Percentiles rank a stretch among this genome's conserved stretches.
phyloP scores from a whole-genome alignment of 2,329 filamentous ascomycete species.

The Ilyonectria sp. region DNA sequence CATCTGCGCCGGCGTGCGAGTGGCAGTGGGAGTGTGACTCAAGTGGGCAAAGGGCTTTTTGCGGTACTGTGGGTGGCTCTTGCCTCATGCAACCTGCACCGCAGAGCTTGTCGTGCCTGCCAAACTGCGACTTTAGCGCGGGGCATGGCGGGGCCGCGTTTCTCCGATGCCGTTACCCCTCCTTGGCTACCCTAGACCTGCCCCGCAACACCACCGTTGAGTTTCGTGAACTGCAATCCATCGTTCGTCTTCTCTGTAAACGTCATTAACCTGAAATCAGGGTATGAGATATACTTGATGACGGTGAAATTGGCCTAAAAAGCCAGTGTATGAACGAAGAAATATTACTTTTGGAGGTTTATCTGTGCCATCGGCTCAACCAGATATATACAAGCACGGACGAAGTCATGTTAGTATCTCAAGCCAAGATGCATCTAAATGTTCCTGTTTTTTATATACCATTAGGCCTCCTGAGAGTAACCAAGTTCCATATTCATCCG shows the following conservation, averaged over 20 bases:
- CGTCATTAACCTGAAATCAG: neutral
- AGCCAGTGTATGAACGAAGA: too few relatives aligned
- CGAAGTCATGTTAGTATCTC: too few relatives aligned
- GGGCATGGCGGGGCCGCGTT: conserved; percentile 33
- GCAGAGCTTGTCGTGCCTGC: conserved; percentile 22
- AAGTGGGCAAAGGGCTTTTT: conserved; percentile 49
- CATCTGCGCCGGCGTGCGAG: conserved; percentile 44
- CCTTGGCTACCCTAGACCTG: conserved; percentile 20
- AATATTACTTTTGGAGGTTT: neutral
- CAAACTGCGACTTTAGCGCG: conserved; percentile 27
- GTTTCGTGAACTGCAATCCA: too few relatives aligned
- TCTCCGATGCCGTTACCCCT: conserved; percentile 33
- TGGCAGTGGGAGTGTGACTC: conserved; percentile 45
- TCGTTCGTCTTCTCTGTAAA: neutral
- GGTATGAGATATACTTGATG: neutral
- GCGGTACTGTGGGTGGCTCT: conserved; percentile 26
- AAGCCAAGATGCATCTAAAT: too few relatives aligned
- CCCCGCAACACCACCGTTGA: conserved; percentile 9
- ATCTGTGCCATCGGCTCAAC: neutral
- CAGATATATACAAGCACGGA: too few relatives aligned
- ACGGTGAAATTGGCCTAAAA: neutral
- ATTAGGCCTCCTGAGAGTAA: neutral
- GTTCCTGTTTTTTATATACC: neutral
- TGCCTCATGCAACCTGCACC: conserved; percentile 20
- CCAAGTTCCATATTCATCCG: too few relatives aligned